Percentiles rank a stretch among this genome's conserved stretches.
These are phyloP conservation scores for Russula olivacea DNA, from an alignment of 768 basidiomycete genomes.

Conservation along the genomic window DNA sequence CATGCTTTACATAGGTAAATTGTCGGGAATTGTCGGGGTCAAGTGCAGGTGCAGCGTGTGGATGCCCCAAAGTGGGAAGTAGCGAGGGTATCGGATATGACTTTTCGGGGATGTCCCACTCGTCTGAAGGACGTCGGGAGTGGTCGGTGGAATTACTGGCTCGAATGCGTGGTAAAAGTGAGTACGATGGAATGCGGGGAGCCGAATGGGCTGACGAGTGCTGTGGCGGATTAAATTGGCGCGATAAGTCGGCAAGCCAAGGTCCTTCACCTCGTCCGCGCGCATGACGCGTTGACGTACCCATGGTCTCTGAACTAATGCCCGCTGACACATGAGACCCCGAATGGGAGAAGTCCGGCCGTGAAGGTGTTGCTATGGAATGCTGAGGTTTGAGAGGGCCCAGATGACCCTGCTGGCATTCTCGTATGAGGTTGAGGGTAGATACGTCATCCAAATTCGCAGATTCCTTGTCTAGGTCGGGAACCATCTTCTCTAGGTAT, in stretches of 20 bases:
- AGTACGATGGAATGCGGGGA: conserved; percentile 3
- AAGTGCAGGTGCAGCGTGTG: not conserved
- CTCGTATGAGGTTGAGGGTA: not conserved
- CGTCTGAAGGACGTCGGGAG: not conserved
- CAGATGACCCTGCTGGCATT: not conserved
- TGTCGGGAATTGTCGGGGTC: not conserved
- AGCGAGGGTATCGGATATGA: not conserved
- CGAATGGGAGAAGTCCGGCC: not conserved
- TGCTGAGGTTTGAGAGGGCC: not conserved
- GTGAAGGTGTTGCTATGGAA: not conserved
- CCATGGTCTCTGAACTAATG: not conserved
- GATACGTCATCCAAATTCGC: not conserved
- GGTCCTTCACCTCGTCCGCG: not conserved
- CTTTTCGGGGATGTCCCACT: not conserved
- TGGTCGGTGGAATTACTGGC: not conserved
- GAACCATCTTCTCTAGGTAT: conserved; percentile 18
- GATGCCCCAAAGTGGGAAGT: not conserved
- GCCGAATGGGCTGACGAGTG: not conserved
- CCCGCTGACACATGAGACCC: not conserved
- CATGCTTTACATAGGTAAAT: conserved; percentile 6
- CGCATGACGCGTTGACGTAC: conserved; percentile 2
- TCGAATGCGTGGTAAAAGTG: conserved; percentile 3
- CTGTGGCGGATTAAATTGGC: conserved; percentile 3
- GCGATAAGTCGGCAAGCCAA: conserved; percentile 3
- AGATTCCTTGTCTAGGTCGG: conserved; percentile 10